Evolutionary conservation across 2,329 filamentous ascomycete genomes (phyloP).

Genomic region (Venturia effusa): DNA sequence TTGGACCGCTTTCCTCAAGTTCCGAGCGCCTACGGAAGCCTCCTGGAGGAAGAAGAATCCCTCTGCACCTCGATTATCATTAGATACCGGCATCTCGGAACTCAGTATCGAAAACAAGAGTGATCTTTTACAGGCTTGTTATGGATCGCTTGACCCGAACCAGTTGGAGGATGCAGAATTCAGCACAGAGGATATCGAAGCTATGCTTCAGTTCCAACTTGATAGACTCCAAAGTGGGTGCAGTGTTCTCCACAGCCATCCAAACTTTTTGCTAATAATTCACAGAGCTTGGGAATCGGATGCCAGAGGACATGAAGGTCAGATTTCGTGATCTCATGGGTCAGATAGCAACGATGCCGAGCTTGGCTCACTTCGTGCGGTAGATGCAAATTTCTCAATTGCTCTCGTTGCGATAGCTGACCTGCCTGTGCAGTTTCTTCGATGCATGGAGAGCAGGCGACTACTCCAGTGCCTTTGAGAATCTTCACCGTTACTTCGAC

Average conservation of each 20-base stretch:
- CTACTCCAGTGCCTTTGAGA: slow-evolving; percentile 81
- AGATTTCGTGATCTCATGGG: slow-evolving; percentile 59
- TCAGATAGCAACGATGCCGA: slow-evolving; percentile 58
- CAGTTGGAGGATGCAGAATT: slow-evolving; percentile 31
- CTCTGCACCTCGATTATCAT: slow-evolving; percentile 22
- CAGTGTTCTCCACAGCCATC: background rate
- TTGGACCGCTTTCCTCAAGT: slow-evolving; percentile 74
- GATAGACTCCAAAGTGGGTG: slow-evolving; percentile 71
- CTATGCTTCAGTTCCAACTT: slow-evolving; percentile 77
- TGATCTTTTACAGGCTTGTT: slow-evolving; percentile 38
- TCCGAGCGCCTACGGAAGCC: slow-evolving; percentile 62
- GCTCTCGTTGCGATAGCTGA: slow-evolving; percentile 12
- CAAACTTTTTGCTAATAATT: slow-evolving; percentile 6
- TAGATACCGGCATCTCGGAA: slow-evolving; percentile 52
- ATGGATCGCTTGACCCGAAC: slow-evolving; percentile 34
- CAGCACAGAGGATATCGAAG: slow-evolving; percentile 71
- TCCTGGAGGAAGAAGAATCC: slow-evolving; percentile 40
- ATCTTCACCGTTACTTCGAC: slow-evolving; percentile 89
- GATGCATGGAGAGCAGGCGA: slow-evolving; percentile 89
- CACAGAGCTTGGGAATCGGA: slow-evolving; percentile 61
- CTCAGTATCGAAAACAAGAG: slow-evolving; percentile 44
- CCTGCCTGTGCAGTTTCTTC: slow-evolving; percentile 51
- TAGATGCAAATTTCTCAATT: slow-evolving; percentile 22
- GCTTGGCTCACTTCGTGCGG: slow-evolving; percentile 65
- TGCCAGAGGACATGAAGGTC: slow-evolving; percentile 63